Base-by-base conservation (phyloP, 176 grass and related monocot species). In the Aegilops tauschii region DNA sequence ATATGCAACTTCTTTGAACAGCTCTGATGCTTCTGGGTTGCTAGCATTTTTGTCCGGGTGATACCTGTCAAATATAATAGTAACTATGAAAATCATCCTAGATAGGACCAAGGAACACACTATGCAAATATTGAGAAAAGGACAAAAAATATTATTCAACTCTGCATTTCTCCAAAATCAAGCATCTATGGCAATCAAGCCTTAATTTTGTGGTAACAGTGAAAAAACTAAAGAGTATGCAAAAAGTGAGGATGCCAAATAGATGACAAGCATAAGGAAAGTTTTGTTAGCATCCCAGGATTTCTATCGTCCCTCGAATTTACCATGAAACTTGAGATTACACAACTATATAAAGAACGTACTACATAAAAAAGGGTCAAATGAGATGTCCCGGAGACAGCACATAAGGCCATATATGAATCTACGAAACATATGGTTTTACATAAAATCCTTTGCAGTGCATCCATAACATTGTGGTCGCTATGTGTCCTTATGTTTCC, bases 1-100 rank as follows among this genome's bases (percentile, higher is more conserved):
- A 94, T 96, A 98, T 85, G 97, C 94, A 80, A 98, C 97, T 91
- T 98, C 97, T 92, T 98, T 98, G 84, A 98, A 98, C 82, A 96
- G 97, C 62, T 98, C 97, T 61, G 97, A 98, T 2, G 97, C 90
- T 90, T 98, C 97, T 81, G 97, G 93, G 80, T 98, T 96, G 85
- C 97, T 98, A 52, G 69, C 92, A 78, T 98, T 98, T 74, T 98
- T 98, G 64, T 98, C 97, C 27, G 97, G 97, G 70, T 98, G 97
- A 59, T 98, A 98, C 90, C 97, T 98, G 78, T 65, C 58, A 73
- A 80, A 42, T 31, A 89, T 39, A 64, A 61, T 85, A 79, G 27
- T 20, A 81, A 83, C n/a, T 78, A 72, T 58, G 64, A 72, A 80
- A 66, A 61, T 80, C 18, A 74, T 39, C 70, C 54, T 72, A 25